Base-by-base conservation (phyloP, 2,329 filamentous ascomycete genomes). In the Fusarium sp. region DNA sequence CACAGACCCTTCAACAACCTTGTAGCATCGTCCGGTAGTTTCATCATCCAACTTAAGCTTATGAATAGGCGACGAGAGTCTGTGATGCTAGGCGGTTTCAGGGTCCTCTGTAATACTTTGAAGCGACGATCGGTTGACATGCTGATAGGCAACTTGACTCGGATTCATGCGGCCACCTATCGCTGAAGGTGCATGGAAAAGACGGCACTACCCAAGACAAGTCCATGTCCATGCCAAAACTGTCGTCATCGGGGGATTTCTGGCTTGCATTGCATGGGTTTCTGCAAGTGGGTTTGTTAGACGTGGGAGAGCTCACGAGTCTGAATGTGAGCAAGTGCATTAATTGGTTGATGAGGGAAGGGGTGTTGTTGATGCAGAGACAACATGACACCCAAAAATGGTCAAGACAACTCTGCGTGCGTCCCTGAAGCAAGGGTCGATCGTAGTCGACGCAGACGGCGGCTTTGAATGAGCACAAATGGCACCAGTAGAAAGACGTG, bases 171-270 rank as follows among this genome's bases (percentile, higher is more conserved):
- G 57, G 25, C 40, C 24, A 43, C 24, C 41, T 22, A 51, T 41
- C 57, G 32, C 43, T 43, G 52, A 59, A 32, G 65, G 47, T 40
- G 73, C 52, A 54, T 52, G 55, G 65, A 68, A 67, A 40, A 58
- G 51, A 38, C 46, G 45, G 29, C 34, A 34, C 34, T 44, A 51
- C 15, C 32, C 30, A 51, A 69, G 60, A 68, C 48, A 61, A 44
- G 57, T 64, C 52, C 48, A 64, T 56, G 61, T 43, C 61, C 43
- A 64, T 52, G 61, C 69, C 52, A 59, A 68, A 68, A 51, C 47
- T 73, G 69, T 67, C 70, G 71, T 74, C 70, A 72, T 75, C 58
- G 69, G 63, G 54, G 43, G 49, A 64, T 69, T 62, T 65, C 51
- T 66, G 49, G 68, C 66, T 32, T 66, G 65, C 61, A 57, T 65